These are phyloP conservation scores for Talaromyces pinophilus DNA, from an alignment of 2,329 filamentous ascomycete genomes.

Conservation along the genomic window DNA sequence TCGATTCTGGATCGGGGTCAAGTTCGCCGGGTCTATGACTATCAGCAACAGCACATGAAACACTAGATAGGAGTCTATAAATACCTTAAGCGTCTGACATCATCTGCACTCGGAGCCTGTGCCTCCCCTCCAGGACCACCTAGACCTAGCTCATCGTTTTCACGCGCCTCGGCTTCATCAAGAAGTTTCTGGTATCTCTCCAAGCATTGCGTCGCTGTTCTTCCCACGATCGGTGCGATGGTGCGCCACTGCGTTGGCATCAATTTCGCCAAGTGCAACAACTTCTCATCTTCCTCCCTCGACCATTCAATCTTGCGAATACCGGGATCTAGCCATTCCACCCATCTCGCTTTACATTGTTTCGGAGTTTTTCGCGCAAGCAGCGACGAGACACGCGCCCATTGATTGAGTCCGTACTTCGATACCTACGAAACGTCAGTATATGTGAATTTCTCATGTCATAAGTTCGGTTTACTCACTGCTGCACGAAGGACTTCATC, in stretches of 20 bases:
- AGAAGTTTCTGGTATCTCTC: slow-evolving; percentile 96
- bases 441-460: not conserved
- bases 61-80: slow-evolving; percentile 20
- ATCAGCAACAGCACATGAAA: slow-evolving; percentile 25
- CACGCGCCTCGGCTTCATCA: slow-evolving; percentile 90
- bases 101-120: slow-evolving; percentile 84
- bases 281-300: slow-evolving; percentile 96
- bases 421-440: slow-evolving; percentile 56
- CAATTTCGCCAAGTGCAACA: slow-evolving; percentile 93
- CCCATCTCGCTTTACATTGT: slow-evolving; percentile 98
- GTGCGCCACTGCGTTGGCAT: slow-evolving; percentile 99
- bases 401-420: slow-evolving; percentile 95
- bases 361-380: slow-evolving; percentile 97
- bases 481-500: slow-evolving; percentile 97
- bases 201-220: slow-evolving; percentile 94
- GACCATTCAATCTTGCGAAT: slow-evolving; percentile 99
- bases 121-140: slow-evolving; percentile 85
- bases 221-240: slow-evolving; percentile 92
- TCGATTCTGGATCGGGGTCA: slow-evolving; percentile 95
- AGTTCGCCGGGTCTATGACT: slow-evolving; percentile 74
- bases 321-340: slow-evolving; percentile 95
- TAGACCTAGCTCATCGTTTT: slow-evolving; percentile 76
- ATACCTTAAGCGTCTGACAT: slow-evolving; percentile 76
- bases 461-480: slow-evolving; percentile 39
- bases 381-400: slow-evolving; percentile 96